Percentiles rank a stretch among this genome's conserved stretches.
These are phyloP conservation scores for Fusarium globosum DNA, from an alignment of 2,329 filamentous ascomycete genomes.

Conservation along the genomic window DNA sequence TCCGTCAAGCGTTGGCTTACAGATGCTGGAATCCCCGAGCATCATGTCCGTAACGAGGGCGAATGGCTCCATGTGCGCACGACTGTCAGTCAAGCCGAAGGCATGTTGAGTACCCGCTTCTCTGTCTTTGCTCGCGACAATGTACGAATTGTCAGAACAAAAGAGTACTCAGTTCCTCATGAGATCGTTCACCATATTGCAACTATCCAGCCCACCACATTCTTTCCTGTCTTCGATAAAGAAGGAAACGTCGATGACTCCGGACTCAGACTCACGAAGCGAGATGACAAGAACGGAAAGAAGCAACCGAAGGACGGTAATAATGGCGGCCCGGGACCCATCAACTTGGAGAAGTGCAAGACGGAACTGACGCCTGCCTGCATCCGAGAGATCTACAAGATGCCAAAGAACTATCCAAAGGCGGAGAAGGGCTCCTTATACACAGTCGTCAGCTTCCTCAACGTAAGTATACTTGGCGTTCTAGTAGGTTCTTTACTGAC, in stretches of 20 bases:
- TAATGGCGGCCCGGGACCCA: constrained; percentile 5
- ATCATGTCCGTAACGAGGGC: constrained; percentile 50
- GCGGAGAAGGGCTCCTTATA: constrained; percentile 71
- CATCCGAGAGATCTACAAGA: constrained; percentile 57
- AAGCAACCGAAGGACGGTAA: constrained; percentile 19
- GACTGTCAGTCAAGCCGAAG: constrained; percentile 54
- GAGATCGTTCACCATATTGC: constrained; percentile 50
- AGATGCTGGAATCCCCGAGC: constrained; percentile 50
- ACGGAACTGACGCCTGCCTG: constrained; percentile 57
- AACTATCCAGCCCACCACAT: constrained; percentile 62
- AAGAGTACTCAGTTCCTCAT: constrained; percentile 54
- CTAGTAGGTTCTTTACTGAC: constrained; percentile 5
- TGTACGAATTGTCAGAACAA: constrained; percentile 55
- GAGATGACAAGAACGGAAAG: neutral
- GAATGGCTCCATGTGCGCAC: constrained; percentile 57
- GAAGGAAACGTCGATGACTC: neutral
- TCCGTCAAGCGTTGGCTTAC: constrained; percentile 60
- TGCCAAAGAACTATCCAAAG: constrained; percentile 60
- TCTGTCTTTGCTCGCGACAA: constrained; percentile 49
- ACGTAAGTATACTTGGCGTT: constrained; percentile 41
- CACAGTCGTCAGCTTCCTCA: constrained; percentile 65
- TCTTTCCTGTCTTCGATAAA: constrained; percentile 31
- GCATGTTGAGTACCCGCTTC: constrained; percentile 61
- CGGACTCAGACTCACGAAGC: neutral
- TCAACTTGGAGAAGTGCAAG: constrained; percentile 49